phyloP scores from a whole-genome alignment of 148 eudicot species.

The Silene latifolia region DNA sequence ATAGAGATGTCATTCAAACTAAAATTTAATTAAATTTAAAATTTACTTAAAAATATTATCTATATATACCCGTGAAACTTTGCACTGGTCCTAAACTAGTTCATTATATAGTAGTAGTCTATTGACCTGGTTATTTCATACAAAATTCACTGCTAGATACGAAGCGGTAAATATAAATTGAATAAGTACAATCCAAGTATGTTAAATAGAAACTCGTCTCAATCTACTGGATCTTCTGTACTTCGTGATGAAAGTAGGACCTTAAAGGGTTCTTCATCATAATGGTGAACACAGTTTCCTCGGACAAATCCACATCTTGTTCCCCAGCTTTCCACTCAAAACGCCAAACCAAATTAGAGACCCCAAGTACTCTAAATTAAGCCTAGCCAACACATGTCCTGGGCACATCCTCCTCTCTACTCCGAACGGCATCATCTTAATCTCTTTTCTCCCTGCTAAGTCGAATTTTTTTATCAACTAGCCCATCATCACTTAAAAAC shows the following conservation, averaged over 20 bases:
- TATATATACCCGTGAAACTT: too few species aligned
- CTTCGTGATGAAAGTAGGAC: slow-evolving; percentile 26
- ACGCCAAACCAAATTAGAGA: slow-evolving; percentile 54
- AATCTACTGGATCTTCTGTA: background rate
- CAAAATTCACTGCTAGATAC: too few species aligned
- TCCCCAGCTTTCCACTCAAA: slow-evolving; percentile 41
- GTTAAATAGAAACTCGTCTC: too few species aligned
- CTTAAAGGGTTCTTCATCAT: slow-evolving; percentile 60
- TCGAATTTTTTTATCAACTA: background rate
- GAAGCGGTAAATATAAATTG: too few species aligned
- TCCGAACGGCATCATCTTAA: slow-evolving; percentile 79
- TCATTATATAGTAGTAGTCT: too few species aligned
- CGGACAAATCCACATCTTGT: slow-evolving; percentile 41
- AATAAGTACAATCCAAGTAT: too few species aligned
- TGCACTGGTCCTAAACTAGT: too few species aligned
- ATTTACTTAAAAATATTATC: too few species aligned
- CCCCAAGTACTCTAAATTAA: slow-evolving; percentile 62
- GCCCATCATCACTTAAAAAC: background rate
- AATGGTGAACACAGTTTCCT: slow-evolving; percentile 43
- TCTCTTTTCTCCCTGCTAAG: slow-evolving; percentile 45
- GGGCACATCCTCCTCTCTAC: slow-evolving; percentile 73
- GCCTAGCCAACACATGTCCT: slow-evolving; percentile 40
- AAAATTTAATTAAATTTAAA: too few species aligned
- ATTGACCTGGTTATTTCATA: too few species aligned
- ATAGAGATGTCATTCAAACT: too few species aligned